These are phyloP conservation scores for Paecilomyces sp. DNA, from an alignment of 2,329 filamentous ascomycete species.

Conservation along the genomic window DNA sequence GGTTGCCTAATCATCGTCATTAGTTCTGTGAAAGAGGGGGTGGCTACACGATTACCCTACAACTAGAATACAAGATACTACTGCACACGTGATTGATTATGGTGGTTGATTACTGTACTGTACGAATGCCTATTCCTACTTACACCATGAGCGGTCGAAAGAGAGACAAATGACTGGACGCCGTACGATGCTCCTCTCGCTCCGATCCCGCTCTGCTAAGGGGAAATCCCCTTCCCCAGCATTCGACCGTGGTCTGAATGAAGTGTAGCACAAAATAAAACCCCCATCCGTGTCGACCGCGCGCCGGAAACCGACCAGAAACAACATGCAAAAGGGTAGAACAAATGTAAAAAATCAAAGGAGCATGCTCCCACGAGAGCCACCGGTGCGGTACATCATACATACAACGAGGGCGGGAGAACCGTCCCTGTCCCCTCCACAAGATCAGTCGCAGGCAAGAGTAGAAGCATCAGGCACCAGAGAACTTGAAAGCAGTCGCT, in stretches of 20 bases:
- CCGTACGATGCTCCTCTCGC: conserved; percentile 2
- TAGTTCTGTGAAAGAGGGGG: too few species aligned
- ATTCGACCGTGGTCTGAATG: conserved; percentile 7
- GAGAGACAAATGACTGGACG: conserved; percentile 1
- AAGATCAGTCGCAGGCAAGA: background rate
- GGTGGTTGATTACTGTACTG: background rate
- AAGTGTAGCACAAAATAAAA: conserved; percentile 7
- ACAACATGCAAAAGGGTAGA: conserved; percentile 10
- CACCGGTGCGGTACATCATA: conserved; percentile 24
- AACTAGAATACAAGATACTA: too few species aligned
- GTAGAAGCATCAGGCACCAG: conserved; percentile 1
- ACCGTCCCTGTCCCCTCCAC: background rate
- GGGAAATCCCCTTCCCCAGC: conserved; percentile 2
- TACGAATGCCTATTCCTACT: background rate
- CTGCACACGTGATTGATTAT: background rate
- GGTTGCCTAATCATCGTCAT: too few species aligned
- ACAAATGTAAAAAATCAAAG: conserved; percentile 9
- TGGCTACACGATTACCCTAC: too few species aligned
- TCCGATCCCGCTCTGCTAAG: conserved; percentile 4
- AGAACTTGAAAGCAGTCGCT: conserved; percentile 13
- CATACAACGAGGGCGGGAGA: conserved; percentile 12
- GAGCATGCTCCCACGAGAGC: conserved; percentile 13
- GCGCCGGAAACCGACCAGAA: conserved; percentile 20
- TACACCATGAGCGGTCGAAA: background rate
- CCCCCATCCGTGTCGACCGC: conserved; percentile 22